Base-by-base conservation (phyloP, 2,329 filamentous ascomycete species). In the Apiospora koreana region DNA sequence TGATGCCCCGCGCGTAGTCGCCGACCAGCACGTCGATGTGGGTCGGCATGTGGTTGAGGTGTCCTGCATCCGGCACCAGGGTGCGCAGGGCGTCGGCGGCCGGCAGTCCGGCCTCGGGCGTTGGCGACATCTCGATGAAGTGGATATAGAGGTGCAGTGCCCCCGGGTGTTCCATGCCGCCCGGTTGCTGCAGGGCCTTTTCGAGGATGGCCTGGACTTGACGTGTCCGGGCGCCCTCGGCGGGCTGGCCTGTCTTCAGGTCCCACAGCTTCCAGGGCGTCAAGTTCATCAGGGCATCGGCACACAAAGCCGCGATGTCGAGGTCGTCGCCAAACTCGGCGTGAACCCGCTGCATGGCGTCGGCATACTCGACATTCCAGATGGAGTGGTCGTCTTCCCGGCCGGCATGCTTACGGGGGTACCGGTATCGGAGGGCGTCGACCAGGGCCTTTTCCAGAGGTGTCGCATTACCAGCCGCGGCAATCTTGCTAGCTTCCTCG, bases 121-220 rank as follows among this genome's bases (percentile, higher is more conserved):
- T 85, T 0, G 83, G 81, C 0, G 92, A 94, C 92, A 94, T 94
- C 76, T 94, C 92, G 84, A 93, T 92, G 3, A 93, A 86, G 74
- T 94, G 92, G 48, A 94, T 92, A 78, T 94, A 94, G 42, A 94
- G 81, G 78, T 95, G 93, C 7, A 94, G 82, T 0, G 94, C 79
- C 0, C 92, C 93, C 0, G 93, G 90, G 75, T 96, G 93, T 8
- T 81, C 74, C 3, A 83, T 78, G 0, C 83, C 87, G 21, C 41
- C 12, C 82, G 54, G 1, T 84, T 78, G 41, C 12, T 43, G 41
- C 2, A 95, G 80, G 0, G 89, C 89, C 3, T 78, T 80, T 42
- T 93, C 91, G 1, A 93, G 82, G 0, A 91, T 83, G 0, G 70
- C 71, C 74, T 90, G 91, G 0, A 84, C 86, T 67, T 92, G 88